Evolutionary conservation across 2,329 filamentous ascomycete genomes (phyloP).

Genomic region (Colletotrichum sp.): DNA sequence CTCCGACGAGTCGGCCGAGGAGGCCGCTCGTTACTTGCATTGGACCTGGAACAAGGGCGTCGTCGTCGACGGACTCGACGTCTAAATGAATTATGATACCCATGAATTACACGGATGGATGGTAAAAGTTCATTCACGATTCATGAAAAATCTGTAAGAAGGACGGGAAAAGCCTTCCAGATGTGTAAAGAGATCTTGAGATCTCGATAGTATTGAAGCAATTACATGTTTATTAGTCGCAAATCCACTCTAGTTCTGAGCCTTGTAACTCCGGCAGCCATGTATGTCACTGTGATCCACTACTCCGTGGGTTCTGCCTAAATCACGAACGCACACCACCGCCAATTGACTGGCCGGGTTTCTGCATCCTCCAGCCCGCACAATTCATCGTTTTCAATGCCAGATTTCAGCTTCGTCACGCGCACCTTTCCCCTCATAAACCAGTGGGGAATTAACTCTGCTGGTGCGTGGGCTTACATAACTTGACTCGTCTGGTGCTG

Average conservation of each 20-base stretch:
- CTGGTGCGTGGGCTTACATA: slow-evolving; percentile 6
- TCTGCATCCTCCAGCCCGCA: background rate
- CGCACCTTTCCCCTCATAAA: slow-evolving; percentile 1
- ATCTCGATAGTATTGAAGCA: slow-evolving; percentile 8
- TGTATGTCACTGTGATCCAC: background rate
- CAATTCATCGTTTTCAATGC: background rate
- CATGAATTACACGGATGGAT: slow-evolving; percentile 17
- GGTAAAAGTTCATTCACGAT: slow-evolving; percentile 15
- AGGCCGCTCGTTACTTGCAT: slow-evolving; percentile 78
- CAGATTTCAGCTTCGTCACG: background rate
- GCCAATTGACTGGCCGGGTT: background rate
- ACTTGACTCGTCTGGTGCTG: background rate
- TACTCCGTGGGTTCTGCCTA: background rate
- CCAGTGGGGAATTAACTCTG: slow-evolving; percentile 11
- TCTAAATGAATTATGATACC: slow-evolving; percentile 52
- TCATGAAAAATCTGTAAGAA: slow-evolving; percentile 22
- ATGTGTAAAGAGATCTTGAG: slow-evolving; percentile 12
- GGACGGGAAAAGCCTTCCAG: slow-evolving; percentile 23
- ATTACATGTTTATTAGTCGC: slow-evolving; percentile 15
- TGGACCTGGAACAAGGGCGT: slow-evolving; percentile 87
- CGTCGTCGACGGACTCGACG: slow-evolving; percentile 84
- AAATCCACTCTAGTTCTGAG: background rate
- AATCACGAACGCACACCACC: background rate
- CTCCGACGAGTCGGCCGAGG: slow-evolving; percentile 75
- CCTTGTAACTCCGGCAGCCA: background rate